These are phyloP conservation scores for Exophiala alcalophila DNA, from an alignment of 2,329 filamentous ascomycete genomes.

Conservation along the genomic window DNA sequence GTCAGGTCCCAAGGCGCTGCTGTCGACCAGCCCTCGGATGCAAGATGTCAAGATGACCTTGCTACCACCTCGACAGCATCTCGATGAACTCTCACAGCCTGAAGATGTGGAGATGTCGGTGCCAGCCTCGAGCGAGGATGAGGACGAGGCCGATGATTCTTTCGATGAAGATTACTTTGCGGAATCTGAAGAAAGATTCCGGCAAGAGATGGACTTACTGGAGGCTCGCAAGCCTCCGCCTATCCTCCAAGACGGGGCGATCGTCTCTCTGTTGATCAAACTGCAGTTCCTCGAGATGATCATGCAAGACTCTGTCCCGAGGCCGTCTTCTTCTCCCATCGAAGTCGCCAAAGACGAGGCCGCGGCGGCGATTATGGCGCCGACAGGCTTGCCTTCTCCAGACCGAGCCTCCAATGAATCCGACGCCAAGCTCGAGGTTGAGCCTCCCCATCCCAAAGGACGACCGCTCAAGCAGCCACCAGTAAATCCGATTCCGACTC, in stretches of 20 bases:
- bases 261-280: constrained; percentile 42
- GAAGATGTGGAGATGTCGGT: constrained; percentile 30
- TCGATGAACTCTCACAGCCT: constrained; percentile 7
- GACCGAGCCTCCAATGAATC: constrained; percentile 28
- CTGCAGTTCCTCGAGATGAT: constrained; percentile 47
- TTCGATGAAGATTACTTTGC: constrained; percentile 49
- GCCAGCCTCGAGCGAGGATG: constrained; percentile 40
- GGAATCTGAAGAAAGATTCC: constrained; percentile 44
- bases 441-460: constrained; percentile 24
- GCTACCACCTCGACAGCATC: constrained; percentile 6
- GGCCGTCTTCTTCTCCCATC: constrained; percentile 37
- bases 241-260: constrained; percentile 42
- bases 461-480: constrained; percentile 28
- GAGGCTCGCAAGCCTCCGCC: constrained; percentile 43
- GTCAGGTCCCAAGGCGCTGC: constrained; percentile 17
- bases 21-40: constrained; percentile 19
- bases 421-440: constrained; percentile 23
- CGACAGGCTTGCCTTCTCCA: constrained; percentile 28
- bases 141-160: constrained; percentile 41
- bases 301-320: constrained; percentile 35
- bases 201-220: constrained; percentile 44
- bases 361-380: constrained; percentile 32
- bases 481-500: constrained; percentile 32
- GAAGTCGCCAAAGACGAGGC: constrained; percentile 42
- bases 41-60: constrained; percentile 20